Conservation (phyloP, 495 filamentous ascomycete species). For the Umbilicaria muhlenbergii region DNA sequence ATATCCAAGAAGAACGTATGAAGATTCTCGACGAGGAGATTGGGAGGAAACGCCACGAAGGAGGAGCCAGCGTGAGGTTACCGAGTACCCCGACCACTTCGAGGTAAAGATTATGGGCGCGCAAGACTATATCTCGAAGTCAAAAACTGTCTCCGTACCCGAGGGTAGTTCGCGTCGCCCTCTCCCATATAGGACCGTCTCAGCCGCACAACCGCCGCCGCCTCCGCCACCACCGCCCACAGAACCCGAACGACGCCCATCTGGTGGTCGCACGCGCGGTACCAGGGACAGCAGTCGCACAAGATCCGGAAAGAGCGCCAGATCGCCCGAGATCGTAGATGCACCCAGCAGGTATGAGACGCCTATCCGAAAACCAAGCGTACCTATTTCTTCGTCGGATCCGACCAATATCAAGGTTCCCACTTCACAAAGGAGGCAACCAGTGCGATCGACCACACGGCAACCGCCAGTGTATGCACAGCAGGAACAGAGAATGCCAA, state of each 20-base stretch:
- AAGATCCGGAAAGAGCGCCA: slow-evolving; percentile 6
- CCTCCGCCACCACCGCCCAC: slow-evolving; percentile 1
- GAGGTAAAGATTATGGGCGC: slow-evolving; percentile 15
- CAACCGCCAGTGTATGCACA: background rate
- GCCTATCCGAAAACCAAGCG: slow-evolving; percentile 2
- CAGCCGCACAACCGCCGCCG: background rate
- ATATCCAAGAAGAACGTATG: slow-evolving; percentile 7
- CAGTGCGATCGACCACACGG: slow-evolving; percentile 8
- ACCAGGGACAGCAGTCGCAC: slow-evolving; percentile 8
- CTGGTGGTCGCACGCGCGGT: slow-evolving; percentile 1
- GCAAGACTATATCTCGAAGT: slow-evolving; percentile 22
- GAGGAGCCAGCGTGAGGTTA: slow-evolving; percentile 5
- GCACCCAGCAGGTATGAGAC: background rate
- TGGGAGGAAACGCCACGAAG: slow-evolving; percentile 7
- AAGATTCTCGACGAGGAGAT: slow-evolving; percentile 5
- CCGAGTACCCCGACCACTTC: slow-evolving; percentile 16
- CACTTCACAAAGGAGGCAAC: slow-evolving; percentile 6
- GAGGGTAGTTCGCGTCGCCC: too few relatives aligned
- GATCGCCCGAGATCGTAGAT: slow-evolving; percentile 9
- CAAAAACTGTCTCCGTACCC: background rate
- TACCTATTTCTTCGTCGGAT: slow-evolving; percentile 7
- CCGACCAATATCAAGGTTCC: slow-evolving; percentile 4
- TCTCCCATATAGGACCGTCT: too few relatives aligned
- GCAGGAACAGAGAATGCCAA: slow-evolving; percentile 3
- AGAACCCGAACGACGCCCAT: slow-evolving; percentile 2